These are phyloP conservation scores for Glaciozyma martinii DNA, from an alignment of 768 basidiomycete species.

Conservation along the genomic window DNA sequence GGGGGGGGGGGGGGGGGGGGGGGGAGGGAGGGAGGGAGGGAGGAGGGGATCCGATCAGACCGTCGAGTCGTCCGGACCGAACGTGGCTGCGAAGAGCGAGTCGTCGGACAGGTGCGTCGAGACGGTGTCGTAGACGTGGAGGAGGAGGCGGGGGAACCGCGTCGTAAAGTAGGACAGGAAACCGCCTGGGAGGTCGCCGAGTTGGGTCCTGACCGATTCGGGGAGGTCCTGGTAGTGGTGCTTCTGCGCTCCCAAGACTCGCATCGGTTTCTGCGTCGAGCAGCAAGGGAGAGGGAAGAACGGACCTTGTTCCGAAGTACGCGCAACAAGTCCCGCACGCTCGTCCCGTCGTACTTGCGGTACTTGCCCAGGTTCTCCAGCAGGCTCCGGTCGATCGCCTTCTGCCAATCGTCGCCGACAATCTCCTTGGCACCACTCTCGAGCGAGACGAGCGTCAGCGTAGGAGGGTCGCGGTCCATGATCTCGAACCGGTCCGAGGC, in stretches of 20 bases:
- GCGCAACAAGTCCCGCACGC: slow-evolving; percentile 82
- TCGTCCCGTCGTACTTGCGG: slow-evolving; percentile 86
- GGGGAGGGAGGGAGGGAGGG: background rate
- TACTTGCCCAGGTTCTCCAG: slow-evolving; percentile 94
- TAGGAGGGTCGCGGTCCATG: slow-evolving; percentile 86
- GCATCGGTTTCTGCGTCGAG: background rate
- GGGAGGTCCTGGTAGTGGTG: slow-evolving; percentile 97
- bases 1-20: no score
- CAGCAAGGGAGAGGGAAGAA: slow-evolving; percentile 7
- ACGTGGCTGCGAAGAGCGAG: slow-evolving; percentile 40
- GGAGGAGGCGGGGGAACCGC: slow-evolving; percentile 80
- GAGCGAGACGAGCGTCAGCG: slow-evolving; percentile 61
- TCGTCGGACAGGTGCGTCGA: slow-evolving; percentile 64
- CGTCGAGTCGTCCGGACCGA: slow-evolving; percentile 22
- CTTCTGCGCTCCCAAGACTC: slow-evolving; percentile 52
- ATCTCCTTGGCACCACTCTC: slow-evolving; percentile 62
- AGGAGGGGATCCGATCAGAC: background rate
- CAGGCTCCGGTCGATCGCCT: slow-evolving; percentile 74
- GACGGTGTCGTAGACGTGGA: slow-evolving; percentile 84
- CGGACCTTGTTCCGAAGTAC: slow-evolving; percentile 90
- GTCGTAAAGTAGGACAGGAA: slow-evolving; percentile 87
- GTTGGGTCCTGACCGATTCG: slow-evolving; percentile 73
- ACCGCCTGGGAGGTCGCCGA: slow-evolving; percentile 85
- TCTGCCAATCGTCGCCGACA: slow-evolving; percentile 85
- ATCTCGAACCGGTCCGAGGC: slow-evolving; percentile 96